phyloP scores from a whole-genome alignment of 116 monocot species.

The Papilionanthe hybrid region DNA sequence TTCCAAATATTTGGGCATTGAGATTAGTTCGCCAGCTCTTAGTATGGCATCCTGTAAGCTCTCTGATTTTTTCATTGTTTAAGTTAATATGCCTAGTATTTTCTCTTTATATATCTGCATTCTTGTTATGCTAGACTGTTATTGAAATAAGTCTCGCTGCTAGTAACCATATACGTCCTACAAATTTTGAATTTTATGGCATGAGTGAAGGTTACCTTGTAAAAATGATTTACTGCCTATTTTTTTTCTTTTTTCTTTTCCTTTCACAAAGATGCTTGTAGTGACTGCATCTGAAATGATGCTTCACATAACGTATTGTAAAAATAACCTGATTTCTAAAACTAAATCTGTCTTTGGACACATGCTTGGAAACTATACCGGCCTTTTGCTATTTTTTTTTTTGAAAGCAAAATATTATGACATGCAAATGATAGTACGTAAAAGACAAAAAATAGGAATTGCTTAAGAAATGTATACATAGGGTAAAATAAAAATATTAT shows the following conservation, averaged over 20 bases:
- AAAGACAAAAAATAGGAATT: too few relatives aligned
- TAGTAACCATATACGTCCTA: neutral
- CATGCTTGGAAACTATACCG: neutral
- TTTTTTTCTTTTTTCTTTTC: neutral
- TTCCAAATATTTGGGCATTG: conserved; percentile 81
- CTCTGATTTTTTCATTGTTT: neutral
- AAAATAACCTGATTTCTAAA: too few relatives aligned
- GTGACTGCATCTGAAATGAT: neutral
- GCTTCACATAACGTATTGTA: neutral
- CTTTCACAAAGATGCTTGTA: neutral
- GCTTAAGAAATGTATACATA: too few relatives aligned
- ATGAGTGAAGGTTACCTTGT: neutral
- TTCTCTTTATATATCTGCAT: neutral
- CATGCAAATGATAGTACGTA: too few relatives aligned
- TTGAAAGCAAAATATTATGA: too few relatives aligned
- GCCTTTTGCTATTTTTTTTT: too few relatives aligned
- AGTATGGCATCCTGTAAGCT: conserved; percentile 80
- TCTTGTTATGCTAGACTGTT: neutral
- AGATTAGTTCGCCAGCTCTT: conserved; percentile 72
- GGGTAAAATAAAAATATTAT: too few relatives aligned
- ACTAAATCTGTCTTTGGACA: neutral
- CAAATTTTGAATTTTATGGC: neutral
- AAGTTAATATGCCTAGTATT: neutral
- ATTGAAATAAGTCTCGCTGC: neutral
- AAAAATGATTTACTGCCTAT: neutral